Conservation (phyloP, 495 filamentous ascomycete species). For the Lichina pygmaea region DNA sequence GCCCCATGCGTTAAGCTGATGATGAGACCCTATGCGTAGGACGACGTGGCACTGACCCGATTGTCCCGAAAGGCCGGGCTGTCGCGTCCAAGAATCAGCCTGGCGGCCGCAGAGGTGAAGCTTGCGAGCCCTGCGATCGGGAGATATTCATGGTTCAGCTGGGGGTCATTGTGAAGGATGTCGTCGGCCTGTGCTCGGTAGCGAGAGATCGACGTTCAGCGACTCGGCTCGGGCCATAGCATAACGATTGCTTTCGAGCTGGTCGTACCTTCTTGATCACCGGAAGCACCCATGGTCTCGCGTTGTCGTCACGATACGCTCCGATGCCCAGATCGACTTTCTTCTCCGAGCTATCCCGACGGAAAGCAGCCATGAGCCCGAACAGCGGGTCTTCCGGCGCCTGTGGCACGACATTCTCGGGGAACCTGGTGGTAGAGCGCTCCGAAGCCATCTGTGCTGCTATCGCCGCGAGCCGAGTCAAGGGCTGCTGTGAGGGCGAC, state of each 20-base stretch:
- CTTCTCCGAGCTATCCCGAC: slow-evolving; percentile 52
- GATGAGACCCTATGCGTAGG: neutral
- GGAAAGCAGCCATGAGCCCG: slow-evolving; percentile 70
- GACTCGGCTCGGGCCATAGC: neutral
- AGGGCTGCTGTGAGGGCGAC: neutral
- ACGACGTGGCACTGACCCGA: slow-evolving; percentile 22
- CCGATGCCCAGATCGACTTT: slow-evolving; percentile 96
- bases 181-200: slow-evolving; percentile 46
- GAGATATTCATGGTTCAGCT: slow-evolving; percentile 92
- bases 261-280: slow-evolving; percentile 71
- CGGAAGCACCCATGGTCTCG: slow-evolving; percentile 77
- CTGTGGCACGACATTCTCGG: slow-evolving; percentile 52
- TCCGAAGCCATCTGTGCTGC: slow-evolving; percentile 22
- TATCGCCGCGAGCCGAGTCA: slow-evolving; percentile 20
- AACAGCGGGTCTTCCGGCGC: slow-evolving; percentile 93
- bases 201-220: neutral
- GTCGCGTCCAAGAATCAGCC: slow-evolving; percentile 56
- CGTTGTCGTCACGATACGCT: slow-evolving; percentile 83
- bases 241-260: no score
- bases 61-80: slow-evolving; percentile 66
- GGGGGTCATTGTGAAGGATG: slow-evolving; percentile 60
- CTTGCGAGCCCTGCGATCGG: slow-evolving; percentile 71
- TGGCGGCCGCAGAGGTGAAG: slow-evolving; percentile 71
- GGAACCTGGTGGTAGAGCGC: slow-evolving; percentile 36
- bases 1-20: neutral